Evolutionary conservation across 2,329 filamentous ascomycete species (phyloP).

Genomic region (Elsinoe australis): DNA sequence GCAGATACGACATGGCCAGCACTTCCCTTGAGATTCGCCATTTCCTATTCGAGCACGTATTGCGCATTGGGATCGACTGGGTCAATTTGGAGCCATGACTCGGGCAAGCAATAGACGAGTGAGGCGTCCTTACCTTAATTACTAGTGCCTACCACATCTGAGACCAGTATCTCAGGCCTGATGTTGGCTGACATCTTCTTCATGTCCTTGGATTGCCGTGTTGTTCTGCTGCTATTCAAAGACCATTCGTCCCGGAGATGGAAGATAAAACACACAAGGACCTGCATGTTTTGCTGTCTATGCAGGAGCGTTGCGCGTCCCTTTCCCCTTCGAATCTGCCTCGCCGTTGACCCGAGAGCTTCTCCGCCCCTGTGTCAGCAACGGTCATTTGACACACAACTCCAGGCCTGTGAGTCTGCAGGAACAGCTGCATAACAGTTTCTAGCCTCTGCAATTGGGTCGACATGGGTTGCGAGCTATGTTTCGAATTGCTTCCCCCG

Average conservation of each 20-base stretch:
- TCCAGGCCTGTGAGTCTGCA: too few species aligned
- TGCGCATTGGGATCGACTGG: constrained; percentile 14
- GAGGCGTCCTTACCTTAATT: background rate
- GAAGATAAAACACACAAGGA: background rate
- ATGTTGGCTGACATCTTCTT: background rate
- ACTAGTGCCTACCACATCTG: background rate
- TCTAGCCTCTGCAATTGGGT: too few species aligned
- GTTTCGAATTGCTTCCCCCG: too few species aligned
- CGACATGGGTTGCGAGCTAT: too few species aligned
- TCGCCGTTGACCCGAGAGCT: constrained; percentile 1
- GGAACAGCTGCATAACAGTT: too few species aligned
- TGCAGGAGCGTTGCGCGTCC: constrained; percentile 13
- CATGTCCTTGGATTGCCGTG: background rate
- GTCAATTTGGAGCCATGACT: constrained; percentile 9
- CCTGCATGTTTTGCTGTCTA: background rate
- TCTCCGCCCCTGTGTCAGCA: constrained; percentile 14
- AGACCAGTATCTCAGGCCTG: constrained; percentile 8
- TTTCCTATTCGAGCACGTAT: constrained; percentile 14
- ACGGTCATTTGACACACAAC: constrained; percentile 12
- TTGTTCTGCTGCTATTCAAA: background rate
- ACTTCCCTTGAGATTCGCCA: constrained; percentile 3
- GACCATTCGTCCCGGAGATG: background rate
- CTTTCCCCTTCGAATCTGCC: background rate
- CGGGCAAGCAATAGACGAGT: constrained; percentile 5
- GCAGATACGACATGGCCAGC: background rate